phyloP scores from a whole-genome alignment of 352 stramenopile genomes.

The Pythium sp. region DNA sequence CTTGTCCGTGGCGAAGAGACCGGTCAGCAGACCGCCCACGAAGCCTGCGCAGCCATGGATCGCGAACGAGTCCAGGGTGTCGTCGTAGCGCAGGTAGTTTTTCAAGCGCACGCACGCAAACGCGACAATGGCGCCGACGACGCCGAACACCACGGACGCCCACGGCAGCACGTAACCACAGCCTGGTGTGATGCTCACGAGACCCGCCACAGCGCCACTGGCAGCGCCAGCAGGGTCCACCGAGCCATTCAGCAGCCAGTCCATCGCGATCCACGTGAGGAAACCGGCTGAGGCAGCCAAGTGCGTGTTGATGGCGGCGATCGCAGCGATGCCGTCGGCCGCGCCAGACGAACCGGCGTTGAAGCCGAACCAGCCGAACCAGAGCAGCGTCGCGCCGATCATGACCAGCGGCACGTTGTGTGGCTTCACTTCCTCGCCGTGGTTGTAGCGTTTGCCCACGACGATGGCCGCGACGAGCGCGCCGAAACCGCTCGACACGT shows the following conservation, averaged over 20 bases:
- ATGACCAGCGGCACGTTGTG: slow-evolving; percentile 87
- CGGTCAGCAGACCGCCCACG: slow-evolving; percentile 59
- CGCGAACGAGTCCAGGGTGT: slow-evolving; percentile 78
- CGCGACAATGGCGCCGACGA: slow-evolving; percentile 50
- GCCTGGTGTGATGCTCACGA: slow-evolving; percentile 68
- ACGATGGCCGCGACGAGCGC: slow-evolving; percentile 68
- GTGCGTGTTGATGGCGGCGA: slow-evolving; percentile 74
- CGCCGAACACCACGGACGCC: slow-evolving; percentile 66
- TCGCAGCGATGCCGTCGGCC: slow-evolving; percentile 61
- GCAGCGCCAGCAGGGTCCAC: slow-evolving; percentile 63
- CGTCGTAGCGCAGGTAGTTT: slow-evolving; percentile 68
- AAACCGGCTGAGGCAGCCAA: slow-evolving; percentile 58
- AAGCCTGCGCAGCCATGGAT: slow-evolving; percentile 72
- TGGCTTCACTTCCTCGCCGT: slow-evolving; percentile 63
- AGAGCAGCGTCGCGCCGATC: slow-evolving; percentile 71
- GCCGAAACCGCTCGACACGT: slow-evolving; percentile 78
- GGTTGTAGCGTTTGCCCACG: slow-evolving; percentile 73
- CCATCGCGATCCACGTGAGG: slow-evolving; percentile 63
- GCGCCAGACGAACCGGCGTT: slow-evolving; percentile 66
- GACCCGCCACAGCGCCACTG: slow-evolving; percentile 57
- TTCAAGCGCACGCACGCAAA: slow-evolving; percentile 65
- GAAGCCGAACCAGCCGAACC: slow-evolving; percentile 89
- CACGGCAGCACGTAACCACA: slow-evolving; percentile 73
- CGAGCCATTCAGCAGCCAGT: slow-evolving; percentile 48
- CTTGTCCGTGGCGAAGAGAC: slow-evolving; percentile 51